Percentiles rank a stretch among this genome's conserved stretches.
phyloP scores from a whole-genome alignment of 2,329 filamentous ascomycete species.

The Botrytis tulipae region DNA sequence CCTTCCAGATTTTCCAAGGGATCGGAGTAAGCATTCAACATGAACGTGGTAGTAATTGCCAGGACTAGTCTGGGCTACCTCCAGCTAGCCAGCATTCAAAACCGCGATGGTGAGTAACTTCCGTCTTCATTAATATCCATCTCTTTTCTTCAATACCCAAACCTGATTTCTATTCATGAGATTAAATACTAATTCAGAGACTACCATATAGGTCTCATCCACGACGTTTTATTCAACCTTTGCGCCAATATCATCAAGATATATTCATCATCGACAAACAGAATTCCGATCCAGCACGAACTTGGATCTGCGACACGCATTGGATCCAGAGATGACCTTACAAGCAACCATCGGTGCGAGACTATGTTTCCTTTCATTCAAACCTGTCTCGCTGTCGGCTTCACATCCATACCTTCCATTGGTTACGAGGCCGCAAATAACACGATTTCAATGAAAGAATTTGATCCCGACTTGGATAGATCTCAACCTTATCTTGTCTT shows the following conservation, averaged over 20 bases:
- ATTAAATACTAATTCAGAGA: not conserved
- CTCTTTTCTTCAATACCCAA: not conserved
- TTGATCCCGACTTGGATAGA: not conserved
- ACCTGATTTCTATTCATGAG: not conserved
- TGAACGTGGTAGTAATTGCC: not conserved
- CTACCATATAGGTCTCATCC: not conserved
- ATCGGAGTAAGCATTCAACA: not conserved
- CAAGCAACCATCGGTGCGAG: not conserved
- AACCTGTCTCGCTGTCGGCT: not conserved
- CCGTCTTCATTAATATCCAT: not conserved
- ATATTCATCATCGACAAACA: conserved; percentile 25
- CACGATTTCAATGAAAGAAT: not conserved
- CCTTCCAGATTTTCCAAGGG: not conserved
- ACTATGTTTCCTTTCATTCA: not conserved
- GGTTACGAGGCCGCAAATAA: not conserved
- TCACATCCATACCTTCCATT: not conserved
- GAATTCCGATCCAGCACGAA: conserved; percentile 26
- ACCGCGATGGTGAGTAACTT: not conserved
- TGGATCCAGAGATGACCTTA: not conserved
- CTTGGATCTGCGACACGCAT: conserved; percentile 15
- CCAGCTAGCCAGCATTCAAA: not conserved
- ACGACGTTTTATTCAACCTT: not conserved
- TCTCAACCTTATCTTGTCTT: conserved; percentile 22
- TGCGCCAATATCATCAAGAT: conserved; percentile 25
- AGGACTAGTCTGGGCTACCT: not conserved